Evolutionary conservation across 2,329 filamentous ascomycete genomes (phyloP), one percentile per base, ranked within the genome.

Genomic region (Botrytis fabae): DNA sequence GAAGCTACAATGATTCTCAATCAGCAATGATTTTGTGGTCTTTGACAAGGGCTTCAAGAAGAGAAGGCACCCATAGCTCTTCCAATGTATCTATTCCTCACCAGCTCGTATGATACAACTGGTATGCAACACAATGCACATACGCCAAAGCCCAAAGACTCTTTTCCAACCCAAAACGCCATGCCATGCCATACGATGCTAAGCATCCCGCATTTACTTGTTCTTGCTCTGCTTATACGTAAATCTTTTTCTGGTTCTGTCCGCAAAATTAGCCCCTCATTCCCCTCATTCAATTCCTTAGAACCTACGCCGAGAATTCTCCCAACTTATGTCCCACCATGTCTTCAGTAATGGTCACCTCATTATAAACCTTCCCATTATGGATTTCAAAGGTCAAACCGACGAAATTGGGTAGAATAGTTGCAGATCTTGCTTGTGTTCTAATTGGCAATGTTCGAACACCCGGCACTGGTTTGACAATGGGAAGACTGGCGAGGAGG

Each of bases 281-380:
- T 44, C 18, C 32, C 42, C 54, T 65, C 40, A 42, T 16, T 6
- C 44, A n/a, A 20, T 14, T 32, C 22, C 54, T 44, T 5, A 59
- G 5, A 40, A 60, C 90, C 79, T 86, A 93, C 91, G 87, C 82
- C 74, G 90, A 88, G 81, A 93, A 93, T 82, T 93, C 91, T 77
- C 91, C 91, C 77, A 93, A 82, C 81, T 93, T 93, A 80, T 91
- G 88, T 72, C 91, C 91, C 18, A 93, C 91, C 91, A 93, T 93
- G 79, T 93, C 90, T 81, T 93, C 91, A 2, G 91, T 93, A 75
- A 93, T 90, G 72, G 85, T 85, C 48, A 93, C 85, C 79, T 93
- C 91, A 69, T 89, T 82, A 79, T 93, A 93, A 22, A 83, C 86
- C 83, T 92, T 93, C 59, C 91, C 91, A 81, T 93, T 92, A 81